These are phyloP conservation scores for Collybiopsis luxurians DNA, from an alignment of 768 basidiomycete species.

Conservation along the genomic window DNA sequence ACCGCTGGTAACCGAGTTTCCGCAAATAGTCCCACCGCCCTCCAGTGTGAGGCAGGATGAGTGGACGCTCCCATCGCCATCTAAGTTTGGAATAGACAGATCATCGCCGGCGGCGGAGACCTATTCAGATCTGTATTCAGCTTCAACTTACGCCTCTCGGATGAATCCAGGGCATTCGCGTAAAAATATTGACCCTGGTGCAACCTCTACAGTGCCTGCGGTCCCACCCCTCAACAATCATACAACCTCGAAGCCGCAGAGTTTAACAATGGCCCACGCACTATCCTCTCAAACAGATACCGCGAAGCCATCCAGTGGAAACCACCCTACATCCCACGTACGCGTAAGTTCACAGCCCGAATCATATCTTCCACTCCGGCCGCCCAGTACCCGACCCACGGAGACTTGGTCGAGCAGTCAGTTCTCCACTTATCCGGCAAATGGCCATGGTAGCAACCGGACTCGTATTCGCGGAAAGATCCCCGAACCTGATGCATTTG, in stretches of 20 bases:
- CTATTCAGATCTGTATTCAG: background rate
- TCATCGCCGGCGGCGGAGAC: background rate
- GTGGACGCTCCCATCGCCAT: constrained; percentile 1
- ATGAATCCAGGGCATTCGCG: background rate
- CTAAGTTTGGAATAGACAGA: background rate
- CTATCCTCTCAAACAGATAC: background rate
- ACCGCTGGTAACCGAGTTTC: background rate
- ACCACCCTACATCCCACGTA: background rate
- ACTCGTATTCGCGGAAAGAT: background rate
- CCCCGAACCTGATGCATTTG: background rate
- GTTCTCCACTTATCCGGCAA: background rate
- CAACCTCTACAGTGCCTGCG: background rate
- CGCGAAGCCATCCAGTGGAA: background rate
- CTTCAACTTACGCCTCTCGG: background rate
- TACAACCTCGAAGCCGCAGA: background rate
- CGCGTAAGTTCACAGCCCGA: constrained; percentile 2
- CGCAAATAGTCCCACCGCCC: background rate
- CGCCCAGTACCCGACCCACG: constrained; percentile 1
- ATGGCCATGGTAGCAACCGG: background rate
- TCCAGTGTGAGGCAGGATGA: background rate
- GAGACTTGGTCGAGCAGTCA: background rate
- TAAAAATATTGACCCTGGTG: background rate
- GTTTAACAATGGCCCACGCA: background rate
- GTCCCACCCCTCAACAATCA: background rate
- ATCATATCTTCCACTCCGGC: background rate